Evolutionary conservation across 2,329 filamentous ascomycete genomes (phyloP).

Genomic region (Leptosphaerulina australis): DNA sequence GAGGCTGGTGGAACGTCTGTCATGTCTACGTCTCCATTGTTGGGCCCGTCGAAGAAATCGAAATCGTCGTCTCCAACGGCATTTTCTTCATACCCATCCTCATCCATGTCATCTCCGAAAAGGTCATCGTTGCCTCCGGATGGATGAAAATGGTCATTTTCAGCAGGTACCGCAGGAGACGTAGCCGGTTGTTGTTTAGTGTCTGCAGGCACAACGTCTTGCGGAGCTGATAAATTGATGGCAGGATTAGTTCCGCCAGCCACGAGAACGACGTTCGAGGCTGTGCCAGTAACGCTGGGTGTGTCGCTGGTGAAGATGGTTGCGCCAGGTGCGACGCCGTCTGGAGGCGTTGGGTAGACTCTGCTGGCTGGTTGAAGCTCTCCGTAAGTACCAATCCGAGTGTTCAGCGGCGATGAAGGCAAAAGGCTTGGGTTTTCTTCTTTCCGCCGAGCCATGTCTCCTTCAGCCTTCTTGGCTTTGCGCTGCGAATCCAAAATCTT

Average conservation of each 20-base stretch:
- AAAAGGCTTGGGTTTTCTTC: constrained; percentile 37
- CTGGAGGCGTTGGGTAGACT: constrained; percentile 51
- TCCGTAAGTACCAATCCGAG: constrained; percentile 41
- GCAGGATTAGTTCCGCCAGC: constrained; percentile 40
- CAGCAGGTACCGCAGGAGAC: constrained; percentile 31
- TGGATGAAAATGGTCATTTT: constrained; percentile 31
- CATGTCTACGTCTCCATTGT: constrained; percentile 48
- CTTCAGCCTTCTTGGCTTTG: constrained; percentile 54
- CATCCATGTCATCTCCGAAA: constrained; percentile 70
- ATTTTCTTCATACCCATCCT: constrained; percentile 73
- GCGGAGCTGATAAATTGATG: constrained; percentile 42
- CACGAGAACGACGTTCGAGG: constrained; percentile 36
- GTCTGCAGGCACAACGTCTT: constrained; percentile 27
- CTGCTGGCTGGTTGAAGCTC: constrained; percentile 47
- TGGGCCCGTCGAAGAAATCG: constrained; percentile 76
- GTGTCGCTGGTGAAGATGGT: constrained; percentile 37
- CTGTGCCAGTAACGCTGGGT: constrained; percentile 33
- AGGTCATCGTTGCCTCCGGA: constrained; percentile 59
- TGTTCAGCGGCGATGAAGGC: constrained; percentile 48
- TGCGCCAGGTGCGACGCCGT: constrained; percentile 44
- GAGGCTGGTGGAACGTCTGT: constrained; percentile 31
- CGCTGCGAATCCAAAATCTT: constrained; percentile 47
- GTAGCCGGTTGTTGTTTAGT: constrained; percentile 28
- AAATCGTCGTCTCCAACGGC: constrained; percentile 84
- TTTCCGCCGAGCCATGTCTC: constrained; percentile 50